Evolutionary conservation across 371 early-diverging fungal species (phyloP).

Genomic region (Chytridium lagenaria): DNA sequence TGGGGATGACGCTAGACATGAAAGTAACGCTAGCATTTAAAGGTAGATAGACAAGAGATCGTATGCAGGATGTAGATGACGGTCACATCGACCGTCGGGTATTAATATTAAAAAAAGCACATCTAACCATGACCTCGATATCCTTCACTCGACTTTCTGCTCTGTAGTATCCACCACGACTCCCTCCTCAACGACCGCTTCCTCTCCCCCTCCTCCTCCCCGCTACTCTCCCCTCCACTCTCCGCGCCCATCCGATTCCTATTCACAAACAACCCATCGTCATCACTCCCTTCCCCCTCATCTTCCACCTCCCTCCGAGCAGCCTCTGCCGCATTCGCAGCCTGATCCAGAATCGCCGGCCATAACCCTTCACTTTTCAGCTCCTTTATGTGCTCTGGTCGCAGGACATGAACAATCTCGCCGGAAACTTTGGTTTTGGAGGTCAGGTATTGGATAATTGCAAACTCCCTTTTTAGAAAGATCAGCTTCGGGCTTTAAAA

Average conservation of each 20-base stretch:
- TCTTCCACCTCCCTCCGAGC: slow-evolving; percentile 25
- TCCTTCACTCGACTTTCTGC: too few species aligned
- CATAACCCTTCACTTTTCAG: slow-evolving; percentile 52
- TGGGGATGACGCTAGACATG: too few species aligned
- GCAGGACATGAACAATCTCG: slow-evolving; percentile 76
- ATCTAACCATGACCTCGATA: too few species aligned
- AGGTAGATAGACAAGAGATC: too few species aligned
- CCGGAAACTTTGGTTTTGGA: slow-evolving; percentile 72
- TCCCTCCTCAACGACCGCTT: too few species aligned
- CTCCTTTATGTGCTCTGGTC: slow-evolving; percentile 77
- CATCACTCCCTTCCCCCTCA: slow-evolving; percentile 26
- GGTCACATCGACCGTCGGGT: too few species aligned
- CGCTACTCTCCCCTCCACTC: slow-evolving; percentile 30
- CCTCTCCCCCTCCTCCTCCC: slow-evolving; percentile 23
- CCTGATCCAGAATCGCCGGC: slow-evolving; percentile 60
- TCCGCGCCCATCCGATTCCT: slow-evolving; percentile 62
- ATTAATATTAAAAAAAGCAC: too few species aligned
- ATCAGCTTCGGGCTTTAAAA: too few species aligned
- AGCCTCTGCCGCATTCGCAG: slow-evolving; percentile 13
- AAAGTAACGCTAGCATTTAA: too few species aligned
- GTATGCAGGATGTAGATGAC: too few species aligned
- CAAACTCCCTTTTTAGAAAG: slow-evolving; percentile 28
- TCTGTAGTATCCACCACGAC: too few species aligned
- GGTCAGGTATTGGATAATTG: slow-evolving; percentile 24
- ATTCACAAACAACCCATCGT: slow-evolving; percentile 74